phyloP scores from a whole-genome alignment of 2,329 filamentous ascomycete species.

The Cephalotrichum gorgonifer region DNA sequence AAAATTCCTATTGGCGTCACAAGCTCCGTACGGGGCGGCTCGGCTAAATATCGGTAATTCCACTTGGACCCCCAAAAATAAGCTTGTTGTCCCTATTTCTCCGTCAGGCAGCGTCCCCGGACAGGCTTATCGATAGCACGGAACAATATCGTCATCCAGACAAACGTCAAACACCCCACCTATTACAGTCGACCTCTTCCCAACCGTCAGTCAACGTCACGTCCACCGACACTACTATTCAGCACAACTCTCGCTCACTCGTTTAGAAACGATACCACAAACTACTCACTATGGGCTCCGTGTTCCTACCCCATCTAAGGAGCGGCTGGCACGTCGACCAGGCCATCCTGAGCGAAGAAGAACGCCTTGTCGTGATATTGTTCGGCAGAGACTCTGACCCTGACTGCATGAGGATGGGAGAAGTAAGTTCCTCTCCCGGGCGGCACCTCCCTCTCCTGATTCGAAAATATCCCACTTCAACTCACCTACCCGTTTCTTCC shows the following conservation, averaged over 20 bases:
- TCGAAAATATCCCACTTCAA: neutral
- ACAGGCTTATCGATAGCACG: neutral
- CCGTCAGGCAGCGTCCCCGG: neutral
- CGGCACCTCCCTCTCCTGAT: neutral
- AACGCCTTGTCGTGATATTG: constrained; percentile 84
- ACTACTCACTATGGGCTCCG: constrained; percentile 53
- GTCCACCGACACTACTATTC: neutral
- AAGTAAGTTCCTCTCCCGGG: neutral
- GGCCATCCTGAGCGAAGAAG: constrained; percentile 83
- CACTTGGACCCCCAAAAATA: neutral
- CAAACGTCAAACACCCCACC: neutral
- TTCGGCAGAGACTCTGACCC: constrained; percentile 82
- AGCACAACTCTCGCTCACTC: neutral
- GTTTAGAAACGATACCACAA: neutral
- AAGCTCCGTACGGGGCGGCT: neutral
- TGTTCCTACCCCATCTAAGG: constrained; percentile 81
- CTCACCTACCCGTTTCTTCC: neutral
- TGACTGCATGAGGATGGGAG: constrained; percentile 41
- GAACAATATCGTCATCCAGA: neutral
- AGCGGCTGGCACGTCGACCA: constrained; percentile 98
- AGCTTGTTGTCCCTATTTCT: neutral
- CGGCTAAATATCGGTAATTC: constrained; percentile 1
- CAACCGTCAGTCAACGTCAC: neutral
- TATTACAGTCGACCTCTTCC: neutral
- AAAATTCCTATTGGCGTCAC: neutral